Evolutionary conservation across 495 filamentous ascomycete genomes (phyloP), one percentile per base, ranked within the genome.

Genomic region (Penicillium psychrofluorescens): DNA sequence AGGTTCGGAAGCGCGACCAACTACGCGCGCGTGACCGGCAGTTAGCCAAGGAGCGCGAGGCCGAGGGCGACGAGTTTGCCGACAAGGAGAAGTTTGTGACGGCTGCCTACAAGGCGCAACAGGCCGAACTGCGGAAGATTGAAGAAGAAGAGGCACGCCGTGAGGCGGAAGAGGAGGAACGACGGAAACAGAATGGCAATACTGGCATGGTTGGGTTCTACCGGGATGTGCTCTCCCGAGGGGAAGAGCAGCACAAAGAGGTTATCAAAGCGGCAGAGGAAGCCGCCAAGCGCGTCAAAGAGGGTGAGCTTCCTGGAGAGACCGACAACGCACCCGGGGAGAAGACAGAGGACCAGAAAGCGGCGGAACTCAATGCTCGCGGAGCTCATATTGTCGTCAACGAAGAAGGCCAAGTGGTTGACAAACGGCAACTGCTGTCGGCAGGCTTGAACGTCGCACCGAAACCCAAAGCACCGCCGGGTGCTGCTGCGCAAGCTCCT

Each of bases 11-110:
- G 64, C 85, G 89, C 22, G 92, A 96, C 65, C 80, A 86, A 38
- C 69, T 87, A 30, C 81, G 94, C 8, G 92, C 92, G 11, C 83
- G 88, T 50, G 92, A 98, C 61, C 86, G 88, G 57, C 72, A 88
- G 61, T 69, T 97, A 28, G 82, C 86, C 52, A 81, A 82, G 36
- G 94, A 98, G 61, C 80, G 92, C 31, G 94, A 91, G 51, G 85
- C 82, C 0, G 92, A 98, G 64, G 92, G 92, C 8, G 94, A 95
- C 11, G 88, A 90, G 63, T 96, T 88, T 56, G 85, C 79, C 0
- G 94, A 92, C 48, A 98, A 95, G 64, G 94, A 97, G 64, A 90
- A 85, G 58, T 98, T 98, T 53, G 92, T 97, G 29, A 98, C 92
- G 0, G 79, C 80, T n/a, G 91, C 92, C 36, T 98, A 98, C 55